These are phyloP conservation scores for Thelonectria olida DNA, from an alignment of 2,329 filamentous ascomycete genomes.

Conservation along the genomic window DNA sequence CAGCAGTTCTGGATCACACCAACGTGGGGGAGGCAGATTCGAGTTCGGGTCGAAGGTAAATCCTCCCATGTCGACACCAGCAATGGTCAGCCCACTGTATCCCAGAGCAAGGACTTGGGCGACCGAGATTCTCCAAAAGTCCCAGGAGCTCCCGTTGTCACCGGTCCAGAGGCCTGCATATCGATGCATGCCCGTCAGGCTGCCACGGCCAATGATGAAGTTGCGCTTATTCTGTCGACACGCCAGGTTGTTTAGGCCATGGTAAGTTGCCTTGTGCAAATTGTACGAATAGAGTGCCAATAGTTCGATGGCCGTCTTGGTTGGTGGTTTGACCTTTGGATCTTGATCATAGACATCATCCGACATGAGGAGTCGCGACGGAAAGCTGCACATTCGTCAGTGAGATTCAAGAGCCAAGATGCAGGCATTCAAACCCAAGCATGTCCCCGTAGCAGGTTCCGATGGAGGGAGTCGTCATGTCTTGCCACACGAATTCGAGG, in stretches of 20 bases:
- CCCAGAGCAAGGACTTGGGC: slow-evolving; percentile 1
- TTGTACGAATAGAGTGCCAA: slow-evolving; percentile 9
- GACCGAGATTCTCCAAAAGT: slow-evolving; percentile 3
- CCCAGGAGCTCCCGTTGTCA: slow-evolving; percentile 11
- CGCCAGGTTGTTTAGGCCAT: slow-evolving; percentile 10
- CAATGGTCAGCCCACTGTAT: slow-evolving; percentile 1
- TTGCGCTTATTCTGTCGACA: slow-evolving; percentile 9
- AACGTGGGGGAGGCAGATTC: background rate
- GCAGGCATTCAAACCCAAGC: background rate
- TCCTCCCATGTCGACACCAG: slow-evolving; percentile 1
- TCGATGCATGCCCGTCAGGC: slow-evolving; percentile 8
- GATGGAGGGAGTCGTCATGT: slow-evolving; percentile 3
- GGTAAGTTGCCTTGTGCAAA: slow-evolving; percentile 8
- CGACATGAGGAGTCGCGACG: background rate
- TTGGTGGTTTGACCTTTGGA: background rate
- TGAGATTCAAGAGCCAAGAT: too few relatives aligned
- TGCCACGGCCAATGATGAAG: slow-evolving; percentile 12
- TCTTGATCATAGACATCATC: background rate
- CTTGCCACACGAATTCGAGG: slow-evolving; percentile 10
- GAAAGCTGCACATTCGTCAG: background rate
- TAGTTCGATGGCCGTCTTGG: slow-evolving; percentile 10
- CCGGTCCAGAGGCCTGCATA: slow-evolving; percentile 10
- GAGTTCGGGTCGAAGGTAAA: background rate
- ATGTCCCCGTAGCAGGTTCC: slow-evolving; percentile 6
- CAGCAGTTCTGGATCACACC: background rate